phyloP scores from a whole-genome alignment of 1,139 yeast species.

The Ogataea hybrid region DNA sequence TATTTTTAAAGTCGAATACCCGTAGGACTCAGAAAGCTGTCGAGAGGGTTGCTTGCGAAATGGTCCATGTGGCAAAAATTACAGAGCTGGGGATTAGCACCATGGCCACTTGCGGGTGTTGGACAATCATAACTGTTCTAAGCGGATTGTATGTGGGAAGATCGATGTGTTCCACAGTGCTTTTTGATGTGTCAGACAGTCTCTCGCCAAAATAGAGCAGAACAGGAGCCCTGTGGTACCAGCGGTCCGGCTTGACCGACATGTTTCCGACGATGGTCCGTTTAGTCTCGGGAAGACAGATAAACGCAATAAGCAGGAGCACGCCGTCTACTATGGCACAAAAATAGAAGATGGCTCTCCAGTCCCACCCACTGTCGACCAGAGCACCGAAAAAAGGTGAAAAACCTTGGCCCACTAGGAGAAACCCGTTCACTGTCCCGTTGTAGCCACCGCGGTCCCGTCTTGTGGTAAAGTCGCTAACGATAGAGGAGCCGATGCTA shows the following conservation, averaged over 20 bases:
- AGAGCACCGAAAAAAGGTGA: constrained; percentile 78
- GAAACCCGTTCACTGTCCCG: constrained; percentile 62
- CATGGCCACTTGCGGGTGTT: constrained; percentile 32
- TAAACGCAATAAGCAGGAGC: constrained; percentile 36
- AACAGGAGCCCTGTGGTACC: constrained; percentile 45
- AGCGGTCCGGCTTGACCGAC: constrained; percentile 43
- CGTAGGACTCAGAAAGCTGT: constrained; percentile 48
- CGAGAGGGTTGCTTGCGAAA: constrained; percentile 63
- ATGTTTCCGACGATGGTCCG: constrained; percentile 69
- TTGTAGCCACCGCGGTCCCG: constrained; percentile 63
- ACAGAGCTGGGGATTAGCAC: constrained; percentile 52
- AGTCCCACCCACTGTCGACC: constrained; percentile 55
- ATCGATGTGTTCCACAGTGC: constrained; percentile 31
- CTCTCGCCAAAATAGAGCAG: constrained; percentile 28
- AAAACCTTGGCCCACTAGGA: constrained; percentile 68
- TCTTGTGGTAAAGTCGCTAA: constrained; percentile 64
- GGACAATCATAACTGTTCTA: constrained; percentile 45
- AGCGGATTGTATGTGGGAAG: constrained; percentile 37
- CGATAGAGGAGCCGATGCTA: constrained; percentile 62
- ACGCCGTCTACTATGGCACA: constrained; percentile 58
- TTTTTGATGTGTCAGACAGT: constrained; percentile 29
- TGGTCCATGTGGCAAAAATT: constrained; percentile 68
- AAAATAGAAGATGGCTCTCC: constrained; percentile 81
- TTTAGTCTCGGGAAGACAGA: constrained; percentile 69
- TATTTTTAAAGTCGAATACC: constrained; percentile 48